Conservation (phyloP, 1,284 basidiomycete species). For the Ganoderma multipileum region DNA sequence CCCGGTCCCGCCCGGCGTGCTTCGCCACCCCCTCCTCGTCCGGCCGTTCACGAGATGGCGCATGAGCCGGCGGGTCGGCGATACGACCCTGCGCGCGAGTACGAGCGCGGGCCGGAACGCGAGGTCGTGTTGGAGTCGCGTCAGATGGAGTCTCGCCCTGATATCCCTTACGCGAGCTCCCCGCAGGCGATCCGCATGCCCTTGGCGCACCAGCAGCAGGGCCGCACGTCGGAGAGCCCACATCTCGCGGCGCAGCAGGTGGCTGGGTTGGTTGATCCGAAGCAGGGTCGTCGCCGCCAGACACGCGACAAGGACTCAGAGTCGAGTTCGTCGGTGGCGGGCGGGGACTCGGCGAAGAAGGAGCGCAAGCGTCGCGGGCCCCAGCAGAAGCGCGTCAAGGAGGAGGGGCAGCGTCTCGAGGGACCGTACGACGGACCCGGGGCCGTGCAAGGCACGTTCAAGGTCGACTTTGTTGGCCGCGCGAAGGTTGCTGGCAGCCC, state of each 20-base stretch:
- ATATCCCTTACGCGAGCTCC: conserved; percentile 40
- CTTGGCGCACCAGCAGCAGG: conserved; percentile 36
- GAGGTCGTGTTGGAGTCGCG: conserved; percentile 29
- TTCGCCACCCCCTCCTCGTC: conserved; percentile 32
- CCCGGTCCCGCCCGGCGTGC: conserved; percentile 29
- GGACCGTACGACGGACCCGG: conserved; percentile 37
- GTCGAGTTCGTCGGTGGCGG: conserved; percentile 35
- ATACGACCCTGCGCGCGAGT: conserved; percentile 45
- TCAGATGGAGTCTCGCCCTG: conserved; percentile 25
- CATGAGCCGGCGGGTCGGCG: conserved; percentile 35
- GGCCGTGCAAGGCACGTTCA: conserved; percentile 43
- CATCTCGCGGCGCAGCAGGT: conserved; percentile 41
- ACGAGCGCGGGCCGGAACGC: conserved; percentile 38
- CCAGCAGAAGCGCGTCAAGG: conserved; percentile 44
- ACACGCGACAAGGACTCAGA: conserved; percentile 52
- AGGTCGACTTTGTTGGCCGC: conserved; percentile 42
- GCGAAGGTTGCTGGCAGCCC: conserved; percentile 52
- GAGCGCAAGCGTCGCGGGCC: conserved; percentile 48
- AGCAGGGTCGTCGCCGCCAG: conserved; percentile 38
- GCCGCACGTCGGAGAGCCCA: conserved; percentile 49
- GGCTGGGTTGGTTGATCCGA: conserved; percentile 32
- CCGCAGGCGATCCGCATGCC: conserved; percentile 42
- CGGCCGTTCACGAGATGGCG: conserved; percentile 31
- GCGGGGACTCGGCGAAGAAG: conserved; percentile 46
- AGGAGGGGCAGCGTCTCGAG: conserved; percentile 43